Evolutionary conservation across 2,329 filamentous ascomycete genomes (phyloP).

Genomic region (Paraconiothyrium sp.): DNA sequence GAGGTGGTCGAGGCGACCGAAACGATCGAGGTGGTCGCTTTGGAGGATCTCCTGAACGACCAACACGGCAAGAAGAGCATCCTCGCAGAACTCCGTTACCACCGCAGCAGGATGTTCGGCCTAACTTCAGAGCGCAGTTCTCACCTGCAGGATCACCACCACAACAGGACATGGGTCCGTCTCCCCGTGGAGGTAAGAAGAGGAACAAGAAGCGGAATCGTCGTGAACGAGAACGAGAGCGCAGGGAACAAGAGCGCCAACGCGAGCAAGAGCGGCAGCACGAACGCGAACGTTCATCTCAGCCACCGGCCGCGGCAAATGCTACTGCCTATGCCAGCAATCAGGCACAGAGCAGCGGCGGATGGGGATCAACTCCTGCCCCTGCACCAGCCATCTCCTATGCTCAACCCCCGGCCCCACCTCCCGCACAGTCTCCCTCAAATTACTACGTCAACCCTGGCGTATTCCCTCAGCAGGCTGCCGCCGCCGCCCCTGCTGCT

Average conservation of each 20-base stretch:
- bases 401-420: conserved; percentile 24
- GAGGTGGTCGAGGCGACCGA: conserved; percentile 15
- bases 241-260: conserved; percentile 8
- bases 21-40: conserved; percentile 27
- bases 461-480: conserved; percentile 34
- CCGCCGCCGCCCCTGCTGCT: conserved; percentile 16
- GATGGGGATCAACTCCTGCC: conserved; percentile 25
- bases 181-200: conserved; percentile 37
- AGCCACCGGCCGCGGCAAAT: conserved; percentile 27
- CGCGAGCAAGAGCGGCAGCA: conserved; percentile 36
- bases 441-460: conserved; percentile 48
- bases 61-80: conserved; percentile 38
- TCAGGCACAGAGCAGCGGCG: conserved; percentile 17
- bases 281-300: conserved; percentile 26
- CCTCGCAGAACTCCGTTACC: conserved; percentile 27
- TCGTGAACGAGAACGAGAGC: conserved; percentile 24
- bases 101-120: conserved; percentile 24
- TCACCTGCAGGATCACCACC: conserved; percentile 39
- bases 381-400: conserved; percentile 28
- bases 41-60: conserved; percentile 36
- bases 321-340: conserved; percentile 25
- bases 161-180: conserved; percentile 34
- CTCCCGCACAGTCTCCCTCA: conserved; percentile 30
- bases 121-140: conserved; percentile 24
- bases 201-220: conserved; percentile 43